These are phyloP conservation scores for Blastobotrys illinoisensis DNA, from an alignment of 1,139 yeast species.

Conservation along the genomic window DNA sequence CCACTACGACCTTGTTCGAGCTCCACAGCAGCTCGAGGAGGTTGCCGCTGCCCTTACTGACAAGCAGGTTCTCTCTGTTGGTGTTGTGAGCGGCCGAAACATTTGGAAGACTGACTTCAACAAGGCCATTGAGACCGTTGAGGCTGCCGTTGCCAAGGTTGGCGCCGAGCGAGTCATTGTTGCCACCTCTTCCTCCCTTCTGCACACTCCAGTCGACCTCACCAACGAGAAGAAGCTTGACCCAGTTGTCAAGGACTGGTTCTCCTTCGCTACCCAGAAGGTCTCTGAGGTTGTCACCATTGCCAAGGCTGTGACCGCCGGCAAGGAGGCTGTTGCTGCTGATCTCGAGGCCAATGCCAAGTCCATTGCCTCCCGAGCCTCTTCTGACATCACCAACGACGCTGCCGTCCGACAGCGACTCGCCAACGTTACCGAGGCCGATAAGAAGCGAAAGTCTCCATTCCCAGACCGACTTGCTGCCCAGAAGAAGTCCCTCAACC, in stretches of 20 bases:
- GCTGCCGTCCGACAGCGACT: slow-evolving; percentile 86
- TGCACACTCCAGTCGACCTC: slow-evolving; percentile 98
- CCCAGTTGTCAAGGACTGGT: slow-evolving; percentile 92
- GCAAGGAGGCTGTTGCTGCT: slow-evolving; percentile 59
- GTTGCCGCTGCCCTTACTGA: slow-evolving; percentile 60
- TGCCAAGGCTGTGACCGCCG: slow-evolving; percentile 72
- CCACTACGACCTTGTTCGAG: slow-evolving; percentile 96
- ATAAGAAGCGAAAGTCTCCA: slow-evolving; percentile 68
- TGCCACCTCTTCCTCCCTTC: slow-evolving; percentile 92
- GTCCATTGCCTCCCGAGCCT: slow-evolving; percentile 79
- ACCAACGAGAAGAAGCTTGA: slow-evolving; percentile 85
- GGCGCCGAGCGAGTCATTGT: slow-evolving; percentile 87
- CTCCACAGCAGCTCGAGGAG: slow-evolving; percentile 90
- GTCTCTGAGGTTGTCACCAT: slow-evolving; percentile 83
- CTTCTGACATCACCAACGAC: slow-evolving; percentile 86
- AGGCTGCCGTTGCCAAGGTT: slow-evolving; percentile 75
- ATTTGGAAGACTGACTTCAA: slow-evolving; percentile 96
- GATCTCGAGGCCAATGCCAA: slow-evolving; percentile 78
- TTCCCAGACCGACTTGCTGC: slow-evolving; percentile 83
- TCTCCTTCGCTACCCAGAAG: slow-evolving; percentile 97
- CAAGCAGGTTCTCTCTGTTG: slow-evolving; percentile 83
- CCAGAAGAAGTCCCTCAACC: slow-evolving; percentile 86
- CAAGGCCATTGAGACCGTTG: slow-evolving; percentile 74
- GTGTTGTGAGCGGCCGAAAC: slow-evolving; percentile 98
- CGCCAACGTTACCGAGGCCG: slow-evolving; percentile 69